Base-by-base conservation (phyloP, 1,284 basidiomycete species). In the Tilletia horrida region DNA sequence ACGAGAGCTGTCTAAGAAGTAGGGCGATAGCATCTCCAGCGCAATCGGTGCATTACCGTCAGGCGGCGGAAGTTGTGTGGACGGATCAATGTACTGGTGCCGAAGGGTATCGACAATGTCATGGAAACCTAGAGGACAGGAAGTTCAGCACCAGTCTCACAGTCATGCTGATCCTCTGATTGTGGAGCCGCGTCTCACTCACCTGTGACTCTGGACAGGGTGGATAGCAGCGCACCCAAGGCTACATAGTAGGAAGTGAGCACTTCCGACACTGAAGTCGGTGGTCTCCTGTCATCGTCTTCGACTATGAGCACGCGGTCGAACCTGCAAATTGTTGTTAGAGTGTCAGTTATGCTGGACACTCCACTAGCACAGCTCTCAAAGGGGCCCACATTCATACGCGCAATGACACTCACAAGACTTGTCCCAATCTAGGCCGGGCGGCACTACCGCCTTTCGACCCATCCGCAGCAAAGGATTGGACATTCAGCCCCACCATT, bases 1-100 rank as follows among this genome's bases (percentile, higher is more conserved):
- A 42, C 48, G n/a, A 57, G 67, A 69, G 14, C 66, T 47, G 42
- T 71, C 68, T 25, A 71, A 25, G 14, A 69, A 44, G 45, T 62
- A 50, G 16, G n/a, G 45, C 18, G 64, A 65, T 13, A 71, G 57
- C 14, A 43, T 13, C 16, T 64, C 29, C 23, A 71, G 68, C 3
- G 55, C 27, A 29, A 59, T 31, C 29, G 55, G 55, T 27, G 55
- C 55, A 11, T 40, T 35, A 3, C 31, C 55, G 1, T 59, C 55
- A 1, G 55, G 27, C 3, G 55, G 27, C 14, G 55, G 55, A 8
- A 59, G 35, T 7, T 11, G 9, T 9, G 55, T 29, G 27, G 27
- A 35, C 18, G 55, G 29, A 18, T 59, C 55, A 29, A 59, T 35
- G 27, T 59, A 59, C 31, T 11, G 27, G 21, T 59, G 55, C 31